Evolutionary conservation across 2,329 filamentous ascomycete genomes (phyloP), one percentile per base, ranked within the genome.

Genomic region (Xylariomycetidae sp.): DNA sequence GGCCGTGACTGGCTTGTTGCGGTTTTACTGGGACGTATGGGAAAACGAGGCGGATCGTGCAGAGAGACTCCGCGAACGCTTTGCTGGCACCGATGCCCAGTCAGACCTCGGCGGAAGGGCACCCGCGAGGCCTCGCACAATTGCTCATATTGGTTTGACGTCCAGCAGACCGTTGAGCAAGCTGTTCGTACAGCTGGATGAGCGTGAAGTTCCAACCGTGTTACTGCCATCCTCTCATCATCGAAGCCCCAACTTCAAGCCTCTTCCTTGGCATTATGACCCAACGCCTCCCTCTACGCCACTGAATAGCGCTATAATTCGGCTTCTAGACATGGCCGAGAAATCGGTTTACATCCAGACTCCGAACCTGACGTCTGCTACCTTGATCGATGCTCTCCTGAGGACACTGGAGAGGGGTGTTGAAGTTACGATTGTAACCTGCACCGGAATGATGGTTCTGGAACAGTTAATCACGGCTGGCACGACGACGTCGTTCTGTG

Each of bases 401-500:
- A 60, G 60, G 1, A 81, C 82, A 0, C 60, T 90, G 0, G 46
- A 59, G 4, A 70, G 83, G 1, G 83, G 85, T 2, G 72, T 92
- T 9, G 58, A 82, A 34, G 75, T 93, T 2, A 65, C 65, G 6
- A 70, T 89, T 26, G 64, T 83, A 6, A 87, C 83, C 0, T 80
- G 77, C 43, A 70, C 70, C 38, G 64, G 66, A 10, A 78, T 89
- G 67, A 89, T 88, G 84, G 52, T 84, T 12, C 59, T 85, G 19
- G 86, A 93, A 59, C 86, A 93, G 54, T 63, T 92, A n/a, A 64
- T 86, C 16, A 92, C 85, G 0, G 79, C 84, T 0, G 82, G 82
- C 0, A 88, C 81, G 0, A 85, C 80, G 0, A 90, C 85, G 0
- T 67, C 74, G 1, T 65, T 74, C 41, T 84, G 80, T 40, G 50